Percentiles rank a stretch among this genome's conserved stretches.
phyloP scores from a whole-genome alignment of 2,329 filamentous ascomycete genomes.

The Epichloe bromicola region DNA sequence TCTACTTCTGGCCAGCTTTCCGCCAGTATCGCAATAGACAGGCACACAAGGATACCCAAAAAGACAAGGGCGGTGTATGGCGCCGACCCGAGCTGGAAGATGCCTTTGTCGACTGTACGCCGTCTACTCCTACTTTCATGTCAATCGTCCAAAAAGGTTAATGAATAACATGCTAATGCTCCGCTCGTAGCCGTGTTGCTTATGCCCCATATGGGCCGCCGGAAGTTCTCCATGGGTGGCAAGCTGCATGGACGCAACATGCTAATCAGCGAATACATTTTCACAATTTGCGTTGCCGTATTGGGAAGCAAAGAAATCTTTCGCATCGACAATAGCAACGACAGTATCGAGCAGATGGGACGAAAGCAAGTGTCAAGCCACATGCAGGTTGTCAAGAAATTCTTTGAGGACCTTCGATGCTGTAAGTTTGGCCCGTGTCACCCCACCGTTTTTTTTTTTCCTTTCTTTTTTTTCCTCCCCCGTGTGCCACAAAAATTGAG shows the following conservation, averaged over 20 bases:
- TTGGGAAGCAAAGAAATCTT: conserved; percentile 30
- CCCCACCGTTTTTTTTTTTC: neutral
- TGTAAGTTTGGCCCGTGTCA: conserved; percentile 34
- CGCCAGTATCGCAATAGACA: conserved; percentile 53
- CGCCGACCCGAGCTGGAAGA: conserved; percentile 43
- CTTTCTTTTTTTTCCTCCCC: too few species aligned
- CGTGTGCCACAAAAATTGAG: neutral
- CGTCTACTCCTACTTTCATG: conserved; percentile 9
- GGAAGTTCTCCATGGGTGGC: conserved; percentile 52
- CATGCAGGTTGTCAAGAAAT: conserved; percentile 57
- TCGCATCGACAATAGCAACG: conserved; percentile 29
- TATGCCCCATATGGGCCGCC: conserved; percentile 52
- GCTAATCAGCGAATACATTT: conserved; percentile 57
- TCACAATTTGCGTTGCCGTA: conserved; percentile 24
- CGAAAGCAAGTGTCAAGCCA: conserved; percentile 58
- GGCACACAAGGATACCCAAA: conserved; percentile 46
- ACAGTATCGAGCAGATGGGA: conserved; percentile 33
- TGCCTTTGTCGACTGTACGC: conserved; percentile 54
- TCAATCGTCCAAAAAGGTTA: neutral
- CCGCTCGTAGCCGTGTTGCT: conserved; percentile 38
- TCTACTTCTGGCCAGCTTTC: conserved; percentile 50
- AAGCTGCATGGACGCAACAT: conserved; percentile 56
- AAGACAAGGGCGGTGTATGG: conserved; percentile 46
- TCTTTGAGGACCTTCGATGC: conserved; percentile 48
- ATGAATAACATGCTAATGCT: conserved; percentile 9